phyloP scores from a whole-genome alignment of 768 basidiomycete species.

The Austroboletus eburneus region DNA sequence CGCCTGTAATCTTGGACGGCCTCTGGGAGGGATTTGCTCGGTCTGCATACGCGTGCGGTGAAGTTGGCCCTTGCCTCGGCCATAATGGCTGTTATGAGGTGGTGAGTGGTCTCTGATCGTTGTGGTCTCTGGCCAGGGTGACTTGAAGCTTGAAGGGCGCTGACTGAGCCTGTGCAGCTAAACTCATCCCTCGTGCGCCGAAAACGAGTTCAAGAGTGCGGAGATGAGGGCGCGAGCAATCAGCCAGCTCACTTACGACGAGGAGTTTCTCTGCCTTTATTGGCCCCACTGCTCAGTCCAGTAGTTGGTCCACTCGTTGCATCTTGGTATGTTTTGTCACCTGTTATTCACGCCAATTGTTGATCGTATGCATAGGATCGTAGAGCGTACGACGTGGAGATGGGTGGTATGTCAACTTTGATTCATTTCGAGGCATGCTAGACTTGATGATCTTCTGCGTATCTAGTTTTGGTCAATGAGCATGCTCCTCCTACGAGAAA shows the following conservation, averaged over 20 bases:
- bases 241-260: slow-evolving; percentile 53
- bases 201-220: slow-evolving; percentile 53
- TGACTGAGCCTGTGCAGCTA: no score
- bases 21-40: no score
- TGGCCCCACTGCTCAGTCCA: slow-evolving; percentile 64
- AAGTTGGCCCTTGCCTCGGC: no score
- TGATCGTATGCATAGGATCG: slow-evolving; percentile 37
- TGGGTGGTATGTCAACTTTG: slow-evolving; percentile 64
- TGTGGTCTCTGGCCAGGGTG: no score
- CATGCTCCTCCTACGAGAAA: slow-evolving; percentile 61
- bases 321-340: slow-evolving; percentile 40
- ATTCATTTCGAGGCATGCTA: neutral
- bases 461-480: slow-evolving; percentile 62
- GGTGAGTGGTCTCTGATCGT: no score
- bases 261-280: slow-evolving; percentile 56
- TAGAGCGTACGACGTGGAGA: slow-evolving; percentile 59
- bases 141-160: no score
- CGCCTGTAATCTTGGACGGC: no score
- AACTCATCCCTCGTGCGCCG: no score
- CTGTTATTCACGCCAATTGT: neutral
- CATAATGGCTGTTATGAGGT: no score
- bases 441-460: neutral
- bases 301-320: slow-evolving; percentile 61
- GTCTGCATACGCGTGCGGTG: no score
- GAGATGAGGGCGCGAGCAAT: slow-evolving; percentile 50